These are phyloP conservation scores for Gracilaria gracilis DNA, from an alignment of 23 red algal genomes.

Conservation along the genomic window DNA sequence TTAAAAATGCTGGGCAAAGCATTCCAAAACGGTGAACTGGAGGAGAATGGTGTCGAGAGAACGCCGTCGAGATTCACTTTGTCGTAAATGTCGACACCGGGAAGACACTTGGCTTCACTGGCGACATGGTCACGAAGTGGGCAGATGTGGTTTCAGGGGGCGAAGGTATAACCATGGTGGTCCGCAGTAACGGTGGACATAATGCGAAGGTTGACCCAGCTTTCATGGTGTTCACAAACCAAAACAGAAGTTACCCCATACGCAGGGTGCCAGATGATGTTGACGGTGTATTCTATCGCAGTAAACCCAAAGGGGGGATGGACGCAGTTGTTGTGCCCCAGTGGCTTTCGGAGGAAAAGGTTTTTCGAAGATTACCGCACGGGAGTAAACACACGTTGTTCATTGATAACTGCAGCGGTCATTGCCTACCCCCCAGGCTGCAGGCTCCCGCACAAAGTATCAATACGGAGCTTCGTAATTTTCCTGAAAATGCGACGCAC, in stretches of 20 bases:
- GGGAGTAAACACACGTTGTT: too few relatives aligned
- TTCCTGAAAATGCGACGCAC: background rate
- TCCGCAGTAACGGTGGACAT: background rate
- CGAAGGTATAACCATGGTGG: background rate
- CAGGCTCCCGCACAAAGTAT: background rate
- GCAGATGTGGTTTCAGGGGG: background rate
- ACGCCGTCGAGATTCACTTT: background rate
- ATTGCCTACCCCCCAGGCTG: too few relatives aligned
- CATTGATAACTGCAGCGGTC: too few relatives aligned
- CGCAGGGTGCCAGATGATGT: too few relatives aligned
- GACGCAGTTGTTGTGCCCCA: background rate
- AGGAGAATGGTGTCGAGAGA: constrained; percentile 22
- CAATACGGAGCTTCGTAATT: background rate
- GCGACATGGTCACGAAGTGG: background rate
- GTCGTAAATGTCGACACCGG: background rate
- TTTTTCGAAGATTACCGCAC: too few relatives aligned
- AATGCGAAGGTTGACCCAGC: background rate
- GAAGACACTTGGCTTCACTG: background rate
- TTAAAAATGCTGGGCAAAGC: background rate
- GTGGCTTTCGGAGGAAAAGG: background rate
- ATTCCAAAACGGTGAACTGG: background rate
- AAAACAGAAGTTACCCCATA: too few relatives aligned
- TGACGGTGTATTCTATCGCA: background rate
- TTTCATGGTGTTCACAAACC: too few relatives aligned
- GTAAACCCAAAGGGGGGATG: constrained; percentile 23